These are phyloP conservation scores for Tolypocladium tundrense DNA, from an alignment of 2,329 filamentous ascomycete genomes.

Conservation along the genomic window DNA sequence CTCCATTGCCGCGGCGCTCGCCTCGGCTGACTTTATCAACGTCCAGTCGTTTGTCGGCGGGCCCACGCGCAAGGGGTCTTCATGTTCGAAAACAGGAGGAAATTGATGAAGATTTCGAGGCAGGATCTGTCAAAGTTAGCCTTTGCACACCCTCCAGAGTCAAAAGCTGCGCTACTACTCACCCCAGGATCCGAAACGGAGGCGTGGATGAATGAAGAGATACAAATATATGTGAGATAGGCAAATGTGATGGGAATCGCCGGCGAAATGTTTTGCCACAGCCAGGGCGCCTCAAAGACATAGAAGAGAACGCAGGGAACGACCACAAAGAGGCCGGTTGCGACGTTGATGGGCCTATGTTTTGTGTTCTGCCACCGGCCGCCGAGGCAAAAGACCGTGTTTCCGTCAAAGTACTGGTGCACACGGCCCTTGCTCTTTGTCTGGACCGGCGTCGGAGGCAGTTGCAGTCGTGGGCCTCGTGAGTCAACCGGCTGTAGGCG, in stretches of 20 bases:
- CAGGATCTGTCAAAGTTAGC: slow-evolving; percentile 54
- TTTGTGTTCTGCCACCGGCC: slow-evolving; percentile 82
- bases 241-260: slow-evolving; percentile 83
- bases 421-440: slow-evolving; percentile 48
- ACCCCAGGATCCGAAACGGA: slow-evolving; percentile 89
- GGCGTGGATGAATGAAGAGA: slow-evolving; percentile 90
- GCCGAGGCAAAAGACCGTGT: slow-evolving; percentile 79
- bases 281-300: slow-evolving; percentile 69
- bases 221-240: slow-evolving; percentile 81
- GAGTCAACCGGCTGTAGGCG: slow-evolving; percentile 42
- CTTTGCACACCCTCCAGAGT: background rate
- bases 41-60: slow-evolving; percentile 91
- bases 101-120: slow-evolving; percentile 87
- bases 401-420: slow-evolving; percentile 88
- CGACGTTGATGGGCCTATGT: slow-evolving; percentile 80
- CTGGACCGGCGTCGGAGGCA: slow-evolving; percentile 21
- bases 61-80: slow-evolving; percentile 72
- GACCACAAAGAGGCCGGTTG: slow-evolving; percentile 71
- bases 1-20: slow-evolving; percentile 79
- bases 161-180: slow-evolving; percentile 28
- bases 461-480: slow-evolving; percentile 9
- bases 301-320: slow-evolving; percentile 78
- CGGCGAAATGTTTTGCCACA: slow-evolving; percentile 80
- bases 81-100: slow-evolving; percentile 62
- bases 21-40: slow-evolving; percentile 71